Conservation (phyloP, 106 monocot genomes). For the Platanthera guangdongensis region DNA sequence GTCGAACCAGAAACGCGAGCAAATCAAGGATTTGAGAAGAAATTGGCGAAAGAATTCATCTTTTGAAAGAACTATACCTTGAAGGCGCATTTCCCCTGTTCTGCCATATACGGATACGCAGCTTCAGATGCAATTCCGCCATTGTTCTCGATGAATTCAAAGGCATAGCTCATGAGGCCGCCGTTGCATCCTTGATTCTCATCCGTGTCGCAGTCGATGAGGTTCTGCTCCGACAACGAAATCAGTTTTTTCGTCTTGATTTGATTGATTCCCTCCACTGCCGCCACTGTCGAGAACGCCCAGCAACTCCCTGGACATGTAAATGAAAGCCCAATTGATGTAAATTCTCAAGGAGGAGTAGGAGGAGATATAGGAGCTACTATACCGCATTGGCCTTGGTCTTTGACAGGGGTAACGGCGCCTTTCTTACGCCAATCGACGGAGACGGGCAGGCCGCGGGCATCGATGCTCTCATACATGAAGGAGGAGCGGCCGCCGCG, state of each 20-base stretch:
- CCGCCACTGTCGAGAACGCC: slow-evolving; percentile 44
- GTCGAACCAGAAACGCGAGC: background rate
- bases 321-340: background rate
- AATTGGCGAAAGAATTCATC: no score
- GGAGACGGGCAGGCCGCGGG: slow-evolving; percentile 6
- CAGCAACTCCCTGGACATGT: slow-evolving; percentile 43
- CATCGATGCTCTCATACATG: slow-evolving; percentile 13
- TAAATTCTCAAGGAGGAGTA: background rate
- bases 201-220: slow-evolving; percentile 28
- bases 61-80: slow-evolving; percentile 6
- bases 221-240: slow-evolving; percentile 51
- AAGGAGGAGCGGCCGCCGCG: slow-evolving; percentile 3
- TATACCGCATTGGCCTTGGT: slow-evolving; percentile 52
- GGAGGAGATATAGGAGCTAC: background rate
- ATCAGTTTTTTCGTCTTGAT: slow-evolving; percentile 39
- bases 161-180: slow-evolving; percentile 37
- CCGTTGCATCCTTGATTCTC: slow-evolving; percentile 35
- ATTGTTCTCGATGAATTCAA: slow-evolving; percentile 36
- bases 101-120: slow-evolving; percentile 32
- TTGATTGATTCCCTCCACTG: slow-evolving; percentile 43
- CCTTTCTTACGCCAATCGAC: slow-evolving; percentile 49
- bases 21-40: background rate
- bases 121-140: slow-evolving; percentile 32
- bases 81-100: slow-evolving; percentile 19
- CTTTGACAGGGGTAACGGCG: slow-evolving; percentile 39